A percentile compares a stretch with the other conserved stretches of the same genome.
phyloP scores from a whole-genome alignment of 306 rosid species.

The Inga leiocalycina region DNA sequence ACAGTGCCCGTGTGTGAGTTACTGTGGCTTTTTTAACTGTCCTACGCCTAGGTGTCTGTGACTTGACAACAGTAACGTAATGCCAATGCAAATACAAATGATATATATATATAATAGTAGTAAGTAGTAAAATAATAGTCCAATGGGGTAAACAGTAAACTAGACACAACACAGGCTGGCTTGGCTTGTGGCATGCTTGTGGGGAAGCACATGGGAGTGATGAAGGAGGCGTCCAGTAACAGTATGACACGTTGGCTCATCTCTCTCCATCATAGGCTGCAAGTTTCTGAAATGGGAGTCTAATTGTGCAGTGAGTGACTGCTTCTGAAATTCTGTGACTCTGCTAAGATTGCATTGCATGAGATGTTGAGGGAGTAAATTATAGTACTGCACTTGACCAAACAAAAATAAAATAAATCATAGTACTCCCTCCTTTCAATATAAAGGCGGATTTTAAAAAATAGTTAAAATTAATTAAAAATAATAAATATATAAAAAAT shows the following conservation, averaged over 20 bases:
- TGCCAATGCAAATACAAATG: too few species aligned
- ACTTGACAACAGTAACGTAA: background rate
- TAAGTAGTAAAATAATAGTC: too few species aligned
- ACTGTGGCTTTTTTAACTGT: slow-evolving; percentile 28
- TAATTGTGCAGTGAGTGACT: background rate
- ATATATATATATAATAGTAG: too few species aligned
- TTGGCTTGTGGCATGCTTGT: background rate
- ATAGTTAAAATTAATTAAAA: too few species aligned
- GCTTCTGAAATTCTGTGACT: background rate
- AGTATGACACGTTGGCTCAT: background rate
- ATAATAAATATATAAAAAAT: too few species aligned
- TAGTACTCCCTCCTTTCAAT: too few species aligned
- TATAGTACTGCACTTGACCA: too few species aligned
- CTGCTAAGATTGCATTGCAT: too few species aligned
- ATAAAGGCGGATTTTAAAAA: too few species aligned
- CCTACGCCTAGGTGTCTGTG: slow-evolving; percentile 45
- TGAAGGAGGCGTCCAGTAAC: background rate
- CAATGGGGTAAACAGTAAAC: too few species aligned
- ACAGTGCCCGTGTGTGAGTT: slow-evolving; percentile 30
- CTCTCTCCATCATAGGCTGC: background rate
- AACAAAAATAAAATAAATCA: too few species aligned
- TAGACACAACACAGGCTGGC: background rate
- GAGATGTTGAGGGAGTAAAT: too few species aligned
- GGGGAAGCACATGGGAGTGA: slow-evolving; percentile 35
- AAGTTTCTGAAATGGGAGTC: background rate